Base-by-base conservation (phyloP, 2,329 filamentous ascomycete species). In the Aspergillus arachidicola region DNA sequence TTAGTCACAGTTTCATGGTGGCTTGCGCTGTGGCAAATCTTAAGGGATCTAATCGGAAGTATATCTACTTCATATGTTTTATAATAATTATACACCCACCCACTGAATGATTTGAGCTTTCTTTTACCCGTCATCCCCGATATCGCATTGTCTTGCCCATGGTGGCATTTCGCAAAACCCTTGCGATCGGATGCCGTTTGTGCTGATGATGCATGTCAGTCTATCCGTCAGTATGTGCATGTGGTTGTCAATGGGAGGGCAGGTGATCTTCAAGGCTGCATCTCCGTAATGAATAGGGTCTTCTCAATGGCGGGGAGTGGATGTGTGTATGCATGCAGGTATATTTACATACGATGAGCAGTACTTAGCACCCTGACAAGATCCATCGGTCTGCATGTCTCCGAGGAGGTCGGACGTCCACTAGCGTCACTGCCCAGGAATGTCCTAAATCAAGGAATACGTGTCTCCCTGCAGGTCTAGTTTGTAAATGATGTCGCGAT, bases 191-290 rank as follows among this genome's bases (percentile, higher is more conserved):
- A 14, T 10, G 30, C 14, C 12, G 26, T 16, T 28, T 53, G 23
- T 38, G 9, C 38, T 10, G 34, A 41, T 53, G 57, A 50, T 30
- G 48, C 11, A 48, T n/a, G 56, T 55, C 38, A 11, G 28, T 43
- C 23, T 32, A 50, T 51, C 32, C n/a, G 38, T 55, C 55, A 41
- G 11, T 30, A 26, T 50, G 32, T 58, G 64, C 59, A 60, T 64
- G 62, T 60, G 59, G 62, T 54, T 55, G 23, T 26, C 48, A 34
- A 34, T 32, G 5, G 55, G 45, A 58, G 63, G 54, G 56, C 68
- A 66, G 66, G 65, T 65, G 66, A 69, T 69, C 68, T 66, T 66
- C 66, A 64, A 62, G 61, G 60, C 66, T 67, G 68, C 68, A 68
- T 63, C 58, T 66, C 60, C 62, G 68, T 65, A 65, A 66, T 65